Percentiles rank a stretch among this genome's conserved stretches.
Evolutionary conservation across 495 filamentous ascomycete species (phyloP).

Genomic region (Neurospora sp.): DNA sequence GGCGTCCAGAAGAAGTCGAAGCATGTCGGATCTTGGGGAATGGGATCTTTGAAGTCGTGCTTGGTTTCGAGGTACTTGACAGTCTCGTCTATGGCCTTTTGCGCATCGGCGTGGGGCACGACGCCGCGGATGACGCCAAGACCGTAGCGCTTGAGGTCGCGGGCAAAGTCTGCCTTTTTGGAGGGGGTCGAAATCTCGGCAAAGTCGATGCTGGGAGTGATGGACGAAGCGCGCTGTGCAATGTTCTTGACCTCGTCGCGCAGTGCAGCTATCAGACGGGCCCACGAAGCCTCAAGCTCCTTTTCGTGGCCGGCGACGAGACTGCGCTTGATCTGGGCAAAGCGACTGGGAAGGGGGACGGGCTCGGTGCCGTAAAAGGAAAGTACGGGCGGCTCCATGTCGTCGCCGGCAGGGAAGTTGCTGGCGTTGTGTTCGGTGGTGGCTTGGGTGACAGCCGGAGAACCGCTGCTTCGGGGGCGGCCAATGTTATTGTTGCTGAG

Average conservation of each 20-base stretch:
- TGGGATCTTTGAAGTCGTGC: constrained; percentile 40
- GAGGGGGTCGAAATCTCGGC: constrained; percentile 42
- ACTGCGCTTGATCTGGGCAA: constrained; percentile 58
- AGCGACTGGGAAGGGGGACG: constrained; percentile 67
- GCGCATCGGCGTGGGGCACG: constrained; percentile 46
- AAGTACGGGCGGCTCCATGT: constrained; percentile 65
- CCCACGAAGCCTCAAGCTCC: constrained; percentile 59
- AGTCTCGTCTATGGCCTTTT: constrained; percentile 45
- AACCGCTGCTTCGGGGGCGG: constrained; percentile 3
- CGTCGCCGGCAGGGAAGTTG: constrained; percentile 6
- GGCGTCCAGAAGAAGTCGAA: constrained; percentile 93
- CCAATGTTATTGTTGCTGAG: background rate
- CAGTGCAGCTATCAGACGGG: constrained; percentile 52
- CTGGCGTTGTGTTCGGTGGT: background rate
- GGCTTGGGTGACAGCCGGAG: constrained; percentile 1
- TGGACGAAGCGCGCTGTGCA: constrained; percentile 26
- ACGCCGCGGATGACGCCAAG: constrained; percentile 59
- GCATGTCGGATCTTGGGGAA: constrained; percentile 56
- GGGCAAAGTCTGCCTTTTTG: constrained; percentile 36
- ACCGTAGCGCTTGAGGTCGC: constrained; percentile 53
- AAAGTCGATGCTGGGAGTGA: constrained; percentile 61
- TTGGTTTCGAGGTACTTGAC: constrained; percentile 55
- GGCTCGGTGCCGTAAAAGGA: constrained; percentile 65
- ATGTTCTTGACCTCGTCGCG: constrained; percentile 49
- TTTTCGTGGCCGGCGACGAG: constrained; percentile 59